Conservation (phyloP, 2,329 filamentous ascomycete genomes). For the Aspergillus neotritici region DNA sequence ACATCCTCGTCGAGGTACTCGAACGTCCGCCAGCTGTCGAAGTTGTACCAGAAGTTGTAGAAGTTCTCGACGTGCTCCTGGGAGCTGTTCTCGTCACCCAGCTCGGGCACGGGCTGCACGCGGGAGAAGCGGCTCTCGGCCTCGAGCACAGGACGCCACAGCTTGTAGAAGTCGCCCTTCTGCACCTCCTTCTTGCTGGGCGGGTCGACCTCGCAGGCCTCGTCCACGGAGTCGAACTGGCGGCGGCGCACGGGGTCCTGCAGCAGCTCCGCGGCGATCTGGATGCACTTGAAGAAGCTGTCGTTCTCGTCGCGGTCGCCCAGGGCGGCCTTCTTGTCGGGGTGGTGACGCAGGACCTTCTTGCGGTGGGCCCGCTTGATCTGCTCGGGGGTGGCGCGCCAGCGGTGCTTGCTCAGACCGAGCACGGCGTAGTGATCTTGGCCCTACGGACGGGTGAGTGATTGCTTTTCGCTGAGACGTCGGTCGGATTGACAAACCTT, state of each 20-base stretch:
- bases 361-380: conserved; percentile 99
- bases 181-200: conserved; percentile 84
- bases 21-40: conserved; percentile 95
- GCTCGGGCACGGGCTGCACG: conserved; percentile 75
- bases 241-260: conserved; percentile 86
- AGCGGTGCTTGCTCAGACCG: conserved; percentile 86
- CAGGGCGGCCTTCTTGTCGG: conserved; percentile 94
- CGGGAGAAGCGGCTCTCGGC: conserved; percentile 91
- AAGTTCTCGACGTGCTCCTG: conserved; percentile 90
- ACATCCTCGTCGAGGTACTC: conserved; percentile 99
- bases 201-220: conserved; percentile 84
- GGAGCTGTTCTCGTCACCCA: conserved; percentile 76
- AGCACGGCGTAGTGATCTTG: conserved; percentile 99
- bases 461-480: not conserved
- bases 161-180: conserved; percentile 90
- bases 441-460: conserved; percentile 46
- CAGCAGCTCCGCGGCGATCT: conserved; percentile 92
- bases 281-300: conserved; percentile 99
- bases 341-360: conserved; percentile 98
- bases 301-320: conserved; percentile 81
- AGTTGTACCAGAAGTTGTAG: conserved; percentile 99
- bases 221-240: conserved; percentile 95
- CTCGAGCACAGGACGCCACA: conserved; percentile 87
- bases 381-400: conserved; percentile 89
- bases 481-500: conserved; percentile 58